A percentile compares a stretch with the other conserved stretches of the same genome.
Conservation (phyloP, 2,329 filamentous ascomycete species). For the Ophiostoma ips region DNA sequence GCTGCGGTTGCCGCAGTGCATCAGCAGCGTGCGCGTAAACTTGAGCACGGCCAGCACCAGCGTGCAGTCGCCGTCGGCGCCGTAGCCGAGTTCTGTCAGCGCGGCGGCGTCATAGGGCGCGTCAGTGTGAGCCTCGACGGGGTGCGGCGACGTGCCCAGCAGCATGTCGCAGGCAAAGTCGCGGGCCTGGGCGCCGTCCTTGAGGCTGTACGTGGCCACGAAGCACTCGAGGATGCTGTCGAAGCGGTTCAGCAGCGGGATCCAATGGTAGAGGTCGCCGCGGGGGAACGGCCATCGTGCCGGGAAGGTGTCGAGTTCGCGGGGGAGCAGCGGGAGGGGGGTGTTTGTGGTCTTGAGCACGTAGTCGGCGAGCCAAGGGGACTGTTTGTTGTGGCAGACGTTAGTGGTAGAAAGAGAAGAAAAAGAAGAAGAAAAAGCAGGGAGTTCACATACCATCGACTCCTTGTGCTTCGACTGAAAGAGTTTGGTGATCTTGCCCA, state of each 20-base stretch:
- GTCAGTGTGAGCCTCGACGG: slow-evolving; percentile 25
- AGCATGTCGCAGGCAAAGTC: slow-evolving; percentile 58
- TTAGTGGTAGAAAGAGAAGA: background rate
- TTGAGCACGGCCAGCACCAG: slow-evolving; percentile 67
- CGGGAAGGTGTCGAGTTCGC: slow-evolving; percentile 66
- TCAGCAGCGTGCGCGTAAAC: slow-evolving; percentile 77
- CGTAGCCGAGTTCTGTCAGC: slow-evolving; percentile 48
- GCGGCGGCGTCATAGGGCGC: background rate
- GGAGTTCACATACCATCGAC: slow-evolving; percentile 39
- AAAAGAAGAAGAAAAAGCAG: background rate
- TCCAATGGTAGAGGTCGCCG: slow-evolving; percentile 97
- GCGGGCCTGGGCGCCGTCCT: slow-evolving; percentile 64
- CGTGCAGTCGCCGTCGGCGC: slow-evolving; percentile 62
- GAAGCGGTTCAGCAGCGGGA: slow-evolving; percentile 83
- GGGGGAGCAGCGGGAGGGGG: slow-evolving; percentile 63
- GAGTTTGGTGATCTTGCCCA: slow-evolving; percentile 56
- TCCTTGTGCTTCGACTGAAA: slow-evolving; percentile 55
- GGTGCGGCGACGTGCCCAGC: slow-evolving; percentile 36
- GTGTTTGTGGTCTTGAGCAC: slow-evolving; percentile 55
- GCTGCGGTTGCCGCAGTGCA: slow-evolving; percentile 93
- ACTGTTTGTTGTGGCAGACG: too few relatives aligned
- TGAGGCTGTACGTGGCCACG: slow-evolving; percentile 65
- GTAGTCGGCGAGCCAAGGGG: slow-evolving; percentile 74
- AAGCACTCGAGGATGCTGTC: slow-evolving; percentile 77
- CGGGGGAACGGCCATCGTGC: slow-evolving; percentile 88